These are phyloP conservation scores for Fusarium tupiense DNA, from an alignment of 2,329 filamentous ascomycete species.

Conservation along the genomic window DNA sequence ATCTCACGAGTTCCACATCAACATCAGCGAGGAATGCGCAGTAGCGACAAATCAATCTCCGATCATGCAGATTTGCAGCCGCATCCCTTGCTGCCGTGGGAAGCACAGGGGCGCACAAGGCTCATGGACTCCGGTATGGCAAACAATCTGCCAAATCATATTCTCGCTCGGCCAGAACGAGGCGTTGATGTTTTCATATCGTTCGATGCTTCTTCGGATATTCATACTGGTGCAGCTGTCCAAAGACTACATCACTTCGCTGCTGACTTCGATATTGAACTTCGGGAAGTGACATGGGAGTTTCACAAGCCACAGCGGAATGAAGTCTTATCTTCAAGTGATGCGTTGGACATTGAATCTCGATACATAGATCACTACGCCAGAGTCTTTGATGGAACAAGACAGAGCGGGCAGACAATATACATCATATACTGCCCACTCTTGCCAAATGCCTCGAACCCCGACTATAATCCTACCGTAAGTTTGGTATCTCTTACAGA, in stretches of 20 bases:
- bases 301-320: background rate
- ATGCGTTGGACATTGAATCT: background rate
- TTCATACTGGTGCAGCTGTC: slow-evolving; percentile 27
- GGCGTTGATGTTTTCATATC: slow-evolving; percentile 28
- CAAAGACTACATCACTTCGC: slow-evolving; percentile 35
- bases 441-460: slow-evolving; percentile 16
- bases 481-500: rapidly evolving
- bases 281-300: background rate
- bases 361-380: slow-evolving; percentile 15
- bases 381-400: slow-evolving; percentile 21
- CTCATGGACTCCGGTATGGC: slow-evolving; percentile 41
- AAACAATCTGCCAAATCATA: slow-evolving; percentile 35
- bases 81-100: background rate
- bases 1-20: background rate
- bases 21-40: rapidly evolving
- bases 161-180: slow-evolving; percentile 26
- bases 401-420: slow-evolving; percentile 4
- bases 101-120: slow-evolving; percentile 31
- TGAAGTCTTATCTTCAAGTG: rapidly evolving
- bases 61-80: rapidly evolving
- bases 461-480: slow-evolving; percentile 26
- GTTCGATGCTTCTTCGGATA: slow-evolving; percentile 35
- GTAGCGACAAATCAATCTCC: rapidly evolving
- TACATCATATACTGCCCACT: slow-evolving; percentile 37
- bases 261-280: slow-evolving; percentile 22